phyloP scores from a whole-genome alignment of 306 rosid species.

The Ochetophila trinervis region DNA sequence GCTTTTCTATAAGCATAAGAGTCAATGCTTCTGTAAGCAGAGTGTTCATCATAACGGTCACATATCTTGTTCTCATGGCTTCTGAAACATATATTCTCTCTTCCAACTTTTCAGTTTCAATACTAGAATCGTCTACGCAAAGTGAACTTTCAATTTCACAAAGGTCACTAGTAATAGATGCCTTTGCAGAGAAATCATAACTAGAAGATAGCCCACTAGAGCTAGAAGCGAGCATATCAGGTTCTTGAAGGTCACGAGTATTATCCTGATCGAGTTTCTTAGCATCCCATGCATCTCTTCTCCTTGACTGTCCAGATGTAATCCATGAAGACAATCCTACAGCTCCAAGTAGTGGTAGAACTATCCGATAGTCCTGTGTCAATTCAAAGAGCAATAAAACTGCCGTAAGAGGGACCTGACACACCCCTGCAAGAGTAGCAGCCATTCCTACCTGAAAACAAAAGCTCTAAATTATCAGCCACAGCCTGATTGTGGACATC shows the following conservation, averaged over 20 bases:
- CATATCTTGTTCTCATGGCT: constrained; percentile 87
- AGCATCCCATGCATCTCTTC: constrained; percentile 31
- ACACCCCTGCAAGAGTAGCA: constrained; percentile 95
- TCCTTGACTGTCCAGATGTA: constrained; percentile 71
- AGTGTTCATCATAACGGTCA: constrained; percentile 58
- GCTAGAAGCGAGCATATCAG: constrained; percentile 33
- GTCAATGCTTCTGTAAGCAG: constrained; percentile 60
- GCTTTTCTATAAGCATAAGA: constrained; percentile 85
- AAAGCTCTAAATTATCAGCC: constrained; percentile 26
- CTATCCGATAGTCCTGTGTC: constrained; percentile 92
- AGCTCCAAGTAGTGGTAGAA: constrained; percentile 91
- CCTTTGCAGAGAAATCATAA: constrained; percentile 31
- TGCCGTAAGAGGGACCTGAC: constrained; percentile 94
- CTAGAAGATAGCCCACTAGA: constrained; percentile 37
- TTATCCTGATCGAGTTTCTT: constrained; percentile 30
- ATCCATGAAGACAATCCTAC: constrained; percentile 94
- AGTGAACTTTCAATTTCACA: constrained; percentile 78
- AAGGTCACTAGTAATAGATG: constrained; percentile 38
- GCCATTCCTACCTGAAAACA: constrained; percentile 97
- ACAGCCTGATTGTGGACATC: constrained; percentile 9
- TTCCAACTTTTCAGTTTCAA: constrained; percentile 36
- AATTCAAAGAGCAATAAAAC: constrained; percentile 89
- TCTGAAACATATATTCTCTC: constrained; percentile 63
- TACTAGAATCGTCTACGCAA: constrained; percentile 46
- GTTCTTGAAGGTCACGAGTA: constrained; percentile 30